phyloP scores from a whole-genome alignment of 768 basidiomycete genomes.

The Suillus plorans region DNA sequence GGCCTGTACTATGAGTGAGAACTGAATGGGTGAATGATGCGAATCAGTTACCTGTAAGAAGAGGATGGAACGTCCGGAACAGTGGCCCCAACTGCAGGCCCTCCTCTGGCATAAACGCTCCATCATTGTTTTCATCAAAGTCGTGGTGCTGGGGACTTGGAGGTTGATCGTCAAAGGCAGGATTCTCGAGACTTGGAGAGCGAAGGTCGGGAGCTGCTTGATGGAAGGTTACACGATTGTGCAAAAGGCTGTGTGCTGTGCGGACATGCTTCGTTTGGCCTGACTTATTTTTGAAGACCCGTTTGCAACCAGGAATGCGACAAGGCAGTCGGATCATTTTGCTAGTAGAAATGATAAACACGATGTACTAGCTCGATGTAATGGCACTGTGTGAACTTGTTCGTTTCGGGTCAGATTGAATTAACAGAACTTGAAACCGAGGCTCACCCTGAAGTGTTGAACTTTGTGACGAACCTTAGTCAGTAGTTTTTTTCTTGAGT shows the following conservation, averaged over 20 bases:
- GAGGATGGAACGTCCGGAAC: background rate
- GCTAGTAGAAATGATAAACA: too few relatives aligned
- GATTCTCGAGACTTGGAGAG: background rate
- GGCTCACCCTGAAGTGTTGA: too few relatives aligned
- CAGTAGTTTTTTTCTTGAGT: too few relatives aligned
- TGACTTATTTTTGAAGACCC: background rate
- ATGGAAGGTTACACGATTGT: background rate
- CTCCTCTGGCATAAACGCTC: too few relatives aligned
- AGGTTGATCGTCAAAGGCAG: too few relatives aligned
- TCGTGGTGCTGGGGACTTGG: background rate
- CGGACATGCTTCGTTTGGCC: conserved; percentile 7
- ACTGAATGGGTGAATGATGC: background rate
- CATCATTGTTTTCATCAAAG: too few relatives aligned
- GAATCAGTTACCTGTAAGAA: background rate
- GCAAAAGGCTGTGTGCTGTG: background rate
- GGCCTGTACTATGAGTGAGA: conserved; percentile 8
- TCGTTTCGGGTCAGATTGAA: too few relatives aligned
- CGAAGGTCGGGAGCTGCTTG: background rate
- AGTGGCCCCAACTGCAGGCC: background rate
- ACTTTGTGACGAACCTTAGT: too few relatives aligned
- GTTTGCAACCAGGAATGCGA: background rate
- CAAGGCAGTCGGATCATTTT: background rate
- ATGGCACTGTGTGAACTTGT: too few relatives aligned
- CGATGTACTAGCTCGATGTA: too few relatives aligned
- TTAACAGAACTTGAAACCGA: too few relatives aligned